A percentile compares a stretch with the other conserved stretches of the same genome.
phyloP scores from a whole-genome alignment of 179 eudicot genomes.

The Gypsophila paniculata region DNA sequence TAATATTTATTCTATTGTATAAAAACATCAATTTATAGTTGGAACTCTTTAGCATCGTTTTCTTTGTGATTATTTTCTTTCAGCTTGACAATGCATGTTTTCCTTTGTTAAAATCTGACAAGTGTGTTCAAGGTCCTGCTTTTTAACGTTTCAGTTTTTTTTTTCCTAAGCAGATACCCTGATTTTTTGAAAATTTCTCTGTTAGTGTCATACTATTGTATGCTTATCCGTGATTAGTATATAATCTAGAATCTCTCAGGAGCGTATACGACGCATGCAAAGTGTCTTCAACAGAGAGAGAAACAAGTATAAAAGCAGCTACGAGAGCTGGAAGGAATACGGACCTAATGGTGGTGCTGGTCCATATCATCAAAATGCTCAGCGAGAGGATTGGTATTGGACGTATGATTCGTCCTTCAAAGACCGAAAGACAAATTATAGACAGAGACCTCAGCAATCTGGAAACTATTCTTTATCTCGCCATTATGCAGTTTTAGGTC shows the following conservation, averaged over 20 bases:
- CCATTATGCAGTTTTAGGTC: conserved; percentile 88
- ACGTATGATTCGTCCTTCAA: conserved; percentile 58
- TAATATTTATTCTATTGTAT: no score
- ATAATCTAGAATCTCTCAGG: conserved; percentile 38
- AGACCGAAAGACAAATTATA: conserved; percentile 45
- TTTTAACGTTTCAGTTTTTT: background rate
- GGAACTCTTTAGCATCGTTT: background rate
- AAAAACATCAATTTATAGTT: background rate
- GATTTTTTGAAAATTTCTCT: background rate
- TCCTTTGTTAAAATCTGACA: background rate
- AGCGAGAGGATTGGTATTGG: conserved; percentile 98
- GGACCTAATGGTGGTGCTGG: conserved; percentile 30
- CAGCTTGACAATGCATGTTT: background rate
- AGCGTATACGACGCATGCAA: conserved; percentile 92
- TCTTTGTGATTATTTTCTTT: background rate
- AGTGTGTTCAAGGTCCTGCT: background rate
- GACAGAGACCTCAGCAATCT: conserved; percentile 55
- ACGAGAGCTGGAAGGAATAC: conserved; percentile 86
- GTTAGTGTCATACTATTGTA: background rate
- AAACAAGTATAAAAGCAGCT: conserved; percentile 61
- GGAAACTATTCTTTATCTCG: conserved; percentile 62
- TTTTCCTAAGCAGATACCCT: background rate
- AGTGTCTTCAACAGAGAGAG: conserved; percentile 88
- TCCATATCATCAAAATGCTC: conserved; percentile 69
- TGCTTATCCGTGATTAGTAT: conserved; percentile 14